These are phyloP conservation scores for Malus hybrid DNA, from an alignment of 331 rosid species.

Conservation along the genomic window DNA sequence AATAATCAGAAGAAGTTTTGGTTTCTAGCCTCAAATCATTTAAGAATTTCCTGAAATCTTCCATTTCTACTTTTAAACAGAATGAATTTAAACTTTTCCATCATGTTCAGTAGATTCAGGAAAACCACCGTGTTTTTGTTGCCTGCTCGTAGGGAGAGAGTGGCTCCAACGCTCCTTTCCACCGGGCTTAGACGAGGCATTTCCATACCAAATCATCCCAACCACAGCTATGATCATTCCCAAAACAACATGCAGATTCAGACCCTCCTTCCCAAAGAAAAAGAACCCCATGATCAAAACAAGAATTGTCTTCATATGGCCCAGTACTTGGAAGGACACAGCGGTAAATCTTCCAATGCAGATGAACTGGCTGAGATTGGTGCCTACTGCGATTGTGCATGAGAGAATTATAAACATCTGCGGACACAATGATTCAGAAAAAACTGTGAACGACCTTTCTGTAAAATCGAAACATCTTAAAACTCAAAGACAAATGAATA, in stretches of 20 bases:
- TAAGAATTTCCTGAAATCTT: constrained; percentile 12
- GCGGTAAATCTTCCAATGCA: constrained; percentile 84
- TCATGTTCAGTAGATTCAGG: constrained; percentile 43
- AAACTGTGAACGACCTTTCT: not conserved
- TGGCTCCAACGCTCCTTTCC: constrained; percentile 58
- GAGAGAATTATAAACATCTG: constrained; percentile 64
- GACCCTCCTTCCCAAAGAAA: constrained; percentile 79
- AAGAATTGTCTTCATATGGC: constrained; percentile 79
- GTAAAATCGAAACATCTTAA: not conserved
- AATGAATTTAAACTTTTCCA: constrained; percentile 34
- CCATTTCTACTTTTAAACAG: constrained; percentile 20
- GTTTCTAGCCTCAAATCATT: constrained; percentile 22
- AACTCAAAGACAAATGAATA: not conserved
- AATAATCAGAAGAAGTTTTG: constrained; percentile 23
- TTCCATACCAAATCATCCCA: constrained; percentile 82
- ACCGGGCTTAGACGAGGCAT: constrained; percentile 74
- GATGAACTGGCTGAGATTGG: constrained; percentile 84
- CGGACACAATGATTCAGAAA: constrained; percentile 7
- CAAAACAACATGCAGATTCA: constrained; percentile 54
- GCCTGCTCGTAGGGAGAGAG: constrained; percentile 35
- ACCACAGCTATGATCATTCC: constrained; percentile 65
- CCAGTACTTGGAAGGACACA: constrained; percentile 73
- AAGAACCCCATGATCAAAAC: constrained; percentile 68
- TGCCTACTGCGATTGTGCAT: constrained; percentile 71
- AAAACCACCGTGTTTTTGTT: constrained; percentile 35